These are phyloP conservation scores for Kickxella alabastrina DNA, from an alignment of 192 early-diverging fungal genomes.

Conservation along the genomic window DNA sequence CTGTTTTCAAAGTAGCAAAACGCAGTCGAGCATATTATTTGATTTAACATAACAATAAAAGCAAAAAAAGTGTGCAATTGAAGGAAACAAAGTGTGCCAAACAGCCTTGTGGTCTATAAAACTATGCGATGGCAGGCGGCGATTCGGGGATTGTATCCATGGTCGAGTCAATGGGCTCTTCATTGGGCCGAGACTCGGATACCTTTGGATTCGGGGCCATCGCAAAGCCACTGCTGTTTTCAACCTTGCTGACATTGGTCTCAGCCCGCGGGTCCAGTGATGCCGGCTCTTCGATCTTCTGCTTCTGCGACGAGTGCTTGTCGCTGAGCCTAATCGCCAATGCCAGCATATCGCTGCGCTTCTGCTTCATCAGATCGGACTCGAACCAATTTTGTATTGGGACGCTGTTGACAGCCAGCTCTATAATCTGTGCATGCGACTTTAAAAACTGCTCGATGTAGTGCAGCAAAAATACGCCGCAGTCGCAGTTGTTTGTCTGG, in stretches of 20 bases:
- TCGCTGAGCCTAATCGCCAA: slow-evolving; percentile 22
- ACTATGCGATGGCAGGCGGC: no score
- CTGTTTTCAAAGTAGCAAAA: slow-evolving; percentile 45
- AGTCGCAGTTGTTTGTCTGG: slow-evolving; percentile 81
- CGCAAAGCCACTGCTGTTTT: no score
- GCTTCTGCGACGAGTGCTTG: no score
- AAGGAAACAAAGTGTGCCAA: background rate
- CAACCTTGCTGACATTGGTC: no score
- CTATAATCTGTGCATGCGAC: slow-evolving; percentile 34
- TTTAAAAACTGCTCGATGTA: slow-evolving; percentile 70
- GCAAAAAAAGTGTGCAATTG: no score
- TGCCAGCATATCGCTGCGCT: slow-evolving; percentile 29
- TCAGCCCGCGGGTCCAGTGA: no score
- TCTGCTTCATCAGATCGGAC: slow-evolving; percentile 19
- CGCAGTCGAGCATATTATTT: background rate
- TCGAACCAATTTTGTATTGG: slow-evolving; percentile 35
- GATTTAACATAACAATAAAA: background rate
- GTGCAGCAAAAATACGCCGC: slow-evolving; percentile 82
- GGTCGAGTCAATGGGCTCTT: no score
- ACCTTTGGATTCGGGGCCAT: no score
- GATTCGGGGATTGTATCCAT: no score
- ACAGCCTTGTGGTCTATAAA: no score
- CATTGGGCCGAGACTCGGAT: no score
- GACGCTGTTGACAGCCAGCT: slow-evolving; percentile 22
- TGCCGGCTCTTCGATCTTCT: no score